Percentiles rank a stretch among this genome's conserved stretches.
Conservation (phyloP, 2,329 filamentous ascomycete genomes). For the Epichloe gansuensis region DNA sequence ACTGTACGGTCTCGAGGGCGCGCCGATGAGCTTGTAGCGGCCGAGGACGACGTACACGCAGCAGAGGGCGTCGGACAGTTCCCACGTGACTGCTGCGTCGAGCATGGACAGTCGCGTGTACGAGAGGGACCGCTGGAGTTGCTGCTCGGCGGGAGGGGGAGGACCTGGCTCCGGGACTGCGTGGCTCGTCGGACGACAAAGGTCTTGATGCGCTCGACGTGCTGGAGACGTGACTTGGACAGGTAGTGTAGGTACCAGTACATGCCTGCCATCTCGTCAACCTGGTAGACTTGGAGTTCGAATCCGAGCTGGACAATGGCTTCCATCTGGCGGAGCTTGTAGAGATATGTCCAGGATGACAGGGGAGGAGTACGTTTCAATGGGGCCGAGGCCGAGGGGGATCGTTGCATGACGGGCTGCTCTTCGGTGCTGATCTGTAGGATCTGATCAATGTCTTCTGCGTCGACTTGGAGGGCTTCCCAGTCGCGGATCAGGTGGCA, state of each 20-base stretch:
- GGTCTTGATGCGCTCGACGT: conserved; percentile 61
- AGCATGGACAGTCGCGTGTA: conserved; percentile 50
- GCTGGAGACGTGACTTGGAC: conserved; percentile 51
- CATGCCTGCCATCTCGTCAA: conserved; percentile 75
- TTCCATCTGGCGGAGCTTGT: conserved; percentile 82
- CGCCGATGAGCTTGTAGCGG: conserved; percentile 42
- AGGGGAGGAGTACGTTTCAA: conserved; percentile 56
- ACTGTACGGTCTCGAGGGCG: conserved; percentile 50
- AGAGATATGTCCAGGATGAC: conserved; percentile 79
- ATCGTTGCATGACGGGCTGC: conserved; percentile 39
- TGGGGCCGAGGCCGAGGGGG: conserved; percentile 22
- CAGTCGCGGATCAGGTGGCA: conserved; percentile 74
- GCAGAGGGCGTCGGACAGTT: conserved; percentile 41
- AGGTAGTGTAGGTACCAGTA: conserved; percentile 82
- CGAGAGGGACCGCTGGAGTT: conserved; percentile 36
- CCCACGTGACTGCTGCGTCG: conserved; percentile 51
- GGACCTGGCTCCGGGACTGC: conserved; percentile 9
- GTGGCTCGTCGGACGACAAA: conserved; percentile 40
- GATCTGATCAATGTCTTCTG: conserved; percentile 62
- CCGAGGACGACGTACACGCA: conserved; percentile 55
- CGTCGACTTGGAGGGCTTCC: conserved; percentile 72
- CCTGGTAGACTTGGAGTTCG: conserved; percentile 80
- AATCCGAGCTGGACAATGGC: conserved; percentile 86
- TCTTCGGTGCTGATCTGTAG: conserved; percentile 52
- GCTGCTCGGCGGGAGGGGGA: conserved; percentile 23